Base-by-base conservation (phyloP, 2,329 filamentous ascomycete species). In the Monilinia fructicola region DNA sequence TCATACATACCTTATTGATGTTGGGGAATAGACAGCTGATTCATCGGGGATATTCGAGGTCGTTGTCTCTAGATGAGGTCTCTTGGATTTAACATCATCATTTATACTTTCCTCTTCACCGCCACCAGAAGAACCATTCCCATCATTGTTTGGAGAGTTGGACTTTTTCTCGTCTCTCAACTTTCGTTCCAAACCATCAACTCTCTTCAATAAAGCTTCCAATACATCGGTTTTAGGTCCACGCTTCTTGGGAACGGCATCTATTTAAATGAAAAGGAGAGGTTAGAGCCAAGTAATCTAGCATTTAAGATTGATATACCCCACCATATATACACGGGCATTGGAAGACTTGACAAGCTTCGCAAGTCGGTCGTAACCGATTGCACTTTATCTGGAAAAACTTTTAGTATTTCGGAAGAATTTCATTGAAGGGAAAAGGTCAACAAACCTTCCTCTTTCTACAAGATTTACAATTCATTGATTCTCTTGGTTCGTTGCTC, bases 391-490 rank as follows among this genome's bases (percentile, higher is more conserved):
- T 96, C 92, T 96, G 74, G 69, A 67, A 64, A 64, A 69, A 62
- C 54, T 68, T 68, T 70, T 65, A 74, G 71, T 50, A 44, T 52
- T n/a, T 55, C 56, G 68, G 65, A 72, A 71, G 54, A 73, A 66
- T 64, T 74, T 35, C 21, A 28, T n/a, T 3, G 9, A 63, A 63
- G 67, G 23, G 12, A 3, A 58, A 11, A n/a, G 21, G n/a, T 23
- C 44, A 0, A 68, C 81, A 58, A 78, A 94, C 92, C 89, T 96
- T 96, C 80, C 92, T 85, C 79, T 96, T 96, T 73, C 92, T 87
- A 81, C 92, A 96, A 66, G 91, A 95, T 79, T 96, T 96, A 86
- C 92, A 96, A 78, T 96, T 96, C 92, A 96, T 96, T 44, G 90
- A 91, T 81, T 96, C 92, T 74, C 90, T 87, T 52, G 90, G 91